These are phyloP conservation scores for Dactylellina drechsleri DNA, from an alignment of 2,329 filamentous ascomycete genomes.

Conservation along the genomic window DNA sequence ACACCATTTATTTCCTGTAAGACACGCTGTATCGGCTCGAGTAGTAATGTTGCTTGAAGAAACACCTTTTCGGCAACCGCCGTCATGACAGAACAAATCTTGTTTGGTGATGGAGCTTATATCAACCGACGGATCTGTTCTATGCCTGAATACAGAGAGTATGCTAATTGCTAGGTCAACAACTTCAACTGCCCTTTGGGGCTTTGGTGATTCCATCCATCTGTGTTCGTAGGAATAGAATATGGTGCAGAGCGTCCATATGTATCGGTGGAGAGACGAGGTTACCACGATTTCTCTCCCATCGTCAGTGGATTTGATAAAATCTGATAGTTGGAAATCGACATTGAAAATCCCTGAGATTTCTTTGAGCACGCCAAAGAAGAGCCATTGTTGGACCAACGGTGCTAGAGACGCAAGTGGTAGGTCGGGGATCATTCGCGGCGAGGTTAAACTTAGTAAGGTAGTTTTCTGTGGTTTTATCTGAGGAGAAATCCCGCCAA, in stretches of 20 bases:
- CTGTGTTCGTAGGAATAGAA: background rate
- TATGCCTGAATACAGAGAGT: background rate
- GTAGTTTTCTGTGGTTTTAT: no score
- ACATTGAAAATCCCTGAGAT: background rate
- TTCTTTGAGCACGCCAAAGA: constrained; percentile 5
- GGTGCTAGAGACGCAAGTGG: background rate
- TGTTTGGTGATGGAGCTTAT: background rate
- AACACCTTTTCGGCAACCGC: background rate
- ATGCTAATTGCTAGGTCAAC: background rate
- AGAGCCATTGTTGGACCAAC: constrained; percentile 1
- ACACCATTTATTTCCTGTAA: background rate
- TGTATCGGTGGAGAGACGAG: background rate
- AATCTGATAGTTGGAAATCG: background rate
- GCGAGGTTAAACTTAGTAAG: no score
- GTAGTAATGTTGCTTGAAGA: no score
- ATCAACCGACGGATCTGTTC: background rate
- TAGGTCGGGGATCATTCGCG: background rate
- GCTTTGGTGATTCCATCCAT: constrained; percentile 1
- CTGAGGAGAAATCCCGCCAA: no score
- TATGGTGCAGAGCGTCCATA: background rate
- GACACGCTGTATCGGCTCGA: background rate
- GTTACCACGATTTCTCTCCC: background rate
- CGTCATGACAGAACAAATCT: background rate
- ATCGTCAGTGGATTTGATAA: background rate
- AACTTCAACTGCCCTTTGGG: background rate